phyloP scores from a whole-genome alignment of 257 asterid species.

The Forsythia suspensa region DNA sequence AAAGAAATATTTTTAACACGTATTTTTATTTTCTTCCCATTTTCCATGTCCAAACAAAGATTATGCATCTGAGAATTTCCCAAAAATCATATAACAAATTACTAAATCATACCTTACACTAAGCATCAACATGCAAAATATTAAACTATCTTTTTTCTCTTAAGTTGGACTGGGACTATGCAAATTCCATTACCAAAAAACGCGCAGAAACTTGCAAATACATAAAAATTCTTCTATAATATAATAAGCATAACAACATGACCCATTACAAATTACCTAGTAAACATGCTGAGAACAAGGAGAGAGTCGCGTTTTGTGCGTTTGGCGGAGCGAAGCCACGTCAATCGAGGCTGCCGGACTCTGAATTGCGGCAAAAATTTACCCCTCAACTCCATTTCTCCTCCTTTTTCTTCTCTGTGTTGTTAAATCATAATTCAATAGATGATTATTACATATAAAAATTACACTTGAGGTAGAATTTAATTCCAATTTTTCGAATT shows the following conservation, averaged over 20 bases:
- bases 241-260: not conserved
- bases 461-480: slow-evolving; percentile 8
- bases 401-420: not conserved
- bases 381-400: slow-evolving; percentile 64
- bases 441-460: not conserved
- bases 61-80: not conserved
- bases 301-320: slow-evolving; percentile 27
- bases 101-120: not conserved
- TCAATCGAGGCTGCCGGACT: slow-evolving; percentile 34
- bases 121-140: not conserved
- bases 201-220: not conserved
- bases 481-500: not conserved
- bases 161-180: not conserved
- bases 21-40: slow-evolving; percentile 9
- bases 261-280: slow-evolving; percentile 33
- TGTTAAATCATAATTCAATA: slow-evolving; percentile 19
- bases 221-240: not conserved
- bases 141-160: not conserved
- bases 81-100: not conserved
- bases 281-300: slow-evolving; percentile 33
- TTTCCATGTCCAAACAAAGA: not conserved
- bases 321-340: slow-evolving; percentile 28
- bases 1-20: not conserved
- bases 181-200: not conserved
- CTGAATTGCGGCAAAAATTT: slow-evolving; percentile 46